These are phyloP conservation scores for Populus hybrid DNA, from an alignment of 441 rosid species.

Conservation along the genomic window DNA sequence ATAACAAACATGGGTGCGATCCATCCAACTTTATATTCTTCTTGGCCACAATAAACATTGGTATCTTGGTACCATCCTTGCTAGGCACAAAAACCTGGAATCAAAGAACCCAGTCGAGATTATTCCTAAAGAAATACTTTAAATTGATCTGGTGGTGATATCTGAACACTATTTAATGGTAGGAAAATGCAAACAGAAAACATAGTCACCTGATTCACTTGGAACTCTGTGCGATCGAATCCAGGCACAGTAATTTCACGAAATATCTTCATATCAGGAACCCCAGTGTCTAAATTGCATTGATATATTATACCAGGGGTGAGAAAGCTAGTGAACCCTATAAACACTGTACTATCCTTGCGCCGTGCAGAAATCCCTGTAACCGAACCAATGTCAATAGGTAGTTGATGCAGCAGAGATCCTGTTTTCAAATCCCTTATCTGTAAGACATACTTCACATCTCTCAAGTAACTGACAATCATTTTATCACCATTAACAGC, in stretches of 20 bases:
- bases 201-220: conserved; percentile 69
- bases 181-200: background rate
- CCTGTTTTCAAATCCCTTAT: conserved; percentile 81
- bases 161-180: too few species aligned
- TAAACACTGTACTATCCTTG: conserved; percentile 52
- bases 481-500: conserved; percentile 71
- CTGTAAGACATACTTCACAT: conserved; percentile 76
- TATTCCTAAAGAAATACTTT: background rate
- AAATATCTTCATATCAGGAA: conserved; percentile 76
- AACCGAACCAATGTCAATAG: too few species aligned
- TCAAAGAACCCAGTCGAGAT: conserved; percentile 13
- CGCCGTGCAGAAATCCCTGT: conserved; percentile 57
- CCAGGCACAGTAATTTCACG: conserved; percentile 76
- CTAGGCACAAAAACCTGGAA: conserved; percentile 64
- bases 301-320: conserved; percentile 84
- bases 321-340: conserved; percentile 81
- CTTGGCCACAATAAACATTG: conserved; percentile 73
- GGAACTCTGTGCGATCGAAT: conserved; percentile 70
- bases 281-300: conserved; percentile 56
- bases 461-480: conserved; percentile 81
- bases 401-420: conserved; percentile 52
- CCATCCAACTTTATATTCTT: conserved; percentile 71
- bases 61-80: conserved; percentile 81
- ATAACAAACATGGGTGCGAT: conserved; percentile 86
- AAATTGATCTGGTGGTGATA: too few species aligned